Conservation (phyloP, 2,329 filamentous ascomycete genomes). For the Pseudogymnoascus sp. region DNA sequence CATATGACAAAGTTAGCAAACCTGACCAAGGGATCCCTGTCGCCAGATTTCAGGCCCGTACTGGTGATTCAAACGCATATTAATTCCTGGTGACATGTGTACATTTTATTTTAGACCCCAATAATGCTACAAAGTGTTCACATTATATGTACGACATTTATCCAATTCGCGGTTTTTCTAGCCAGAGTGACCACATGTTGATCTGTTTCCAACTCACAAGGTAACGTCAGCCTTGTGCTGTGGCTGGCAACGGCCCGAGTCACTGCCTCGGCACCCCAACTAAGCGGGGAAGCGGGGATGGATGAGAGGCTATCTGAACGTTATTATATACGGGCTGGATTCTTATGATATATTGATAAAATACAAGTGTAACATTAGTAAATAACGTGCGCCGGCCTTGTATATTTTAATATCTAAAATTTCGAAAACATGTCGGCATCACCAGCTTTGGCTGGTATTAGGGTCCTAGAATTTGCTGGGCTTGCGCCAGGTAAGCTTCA, state of each 20-base stretch:
- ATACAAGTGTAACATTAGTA: not conserved
- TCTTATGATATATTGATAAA: not conserved
- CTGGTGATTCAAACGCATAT: not conserved
- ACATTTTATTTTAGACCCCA: not conserved
- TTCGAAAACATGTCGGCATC: constrained; percentile 19
- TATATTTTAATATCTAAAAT: not conserved
- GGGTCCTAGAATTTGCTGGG: constrained; percentile 61
- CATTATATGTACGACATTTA: not conserved
- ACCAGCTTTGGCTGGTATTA: constrained; percentile 47
- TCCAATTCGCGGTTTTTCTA: too few relatives aligned
- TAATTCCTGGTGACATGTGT: not conserved
- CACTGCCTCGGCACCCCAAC: not conserved
- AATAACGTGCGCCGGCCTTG: not conserved
- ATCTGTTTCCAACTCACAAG: not conserved
- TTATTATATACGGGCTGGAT: not conserved
- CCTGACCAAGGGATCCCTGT: not conserved
- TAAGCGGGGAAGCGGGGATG: not conserved
- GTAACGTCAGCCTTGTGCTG: not conserved
- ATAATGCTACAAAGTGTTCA: too few relatives aligned
- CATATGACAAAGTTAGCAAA: not conserved
- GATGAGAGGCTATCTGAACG: not conserved
- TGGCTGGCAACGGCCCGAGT: not conserved
- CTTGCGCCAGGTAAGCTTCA: constrained; percentile 45
- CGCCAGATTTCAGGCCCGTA: not conserved
- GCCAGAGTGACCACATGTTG: not conserved